Base-by-base conservation (phyloP, 2,329 filamentous ascomycete genomes). In the Neopestalotiopsis rosae region DNA sequence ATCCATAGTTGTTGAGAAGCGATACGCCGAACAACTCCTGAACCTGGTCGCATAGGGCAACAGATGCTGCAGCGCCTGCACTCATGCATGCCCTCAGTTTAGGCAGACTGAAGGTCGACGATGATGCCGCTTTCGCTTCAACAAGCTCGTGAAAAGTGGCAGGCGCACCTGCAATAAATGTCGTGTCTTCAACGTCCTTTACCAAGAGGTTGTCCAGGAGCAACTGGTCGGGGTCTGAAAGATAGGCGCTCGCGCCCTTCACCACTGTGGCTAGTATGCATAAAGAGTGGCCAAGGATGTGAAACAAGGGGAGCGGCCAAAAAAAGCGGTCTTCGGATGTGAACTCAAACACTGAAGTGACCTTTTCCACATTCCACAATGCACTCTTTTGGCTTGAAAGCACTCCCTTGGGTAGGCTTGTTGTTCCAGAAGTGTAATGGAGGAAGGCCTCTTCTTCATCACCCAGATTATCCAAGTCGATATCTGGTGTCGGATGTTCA, bases 381-480 rank as follows among this genome's bases (percentile, higher is more conserved):
- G 42, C 42, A 24, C 62, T 65, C 38, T 52, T 65, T 40, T 65
- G 62, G 20, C 40, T 65, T 24, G 62, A 65, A 40, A 65, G 52
- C 4, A 65, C 62, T 20, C 62, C 62, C 2, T 65, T 65, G 5
- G 62, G 38, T 17, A 65, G 45, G 42, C 62, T 65, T 9, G 62
- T 65, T 28, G 62, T 65, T 34, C 62, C 62, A 52, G 62, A 65
- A 32, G 62, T 65, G 17, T 65, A 65, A 42, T 65, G 62, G 14
- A 65, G 40, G 14, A 65, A 65, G 14, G 62, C 62, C 45, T 45
- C 62, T 24, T 65, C 62, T 10, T 65, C 40, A 14, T 65, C 62
- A 17, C 62, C 24, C 0, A 65, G 62, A 40, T 52, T 40, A 38
- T 65, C 62, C 62, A 65, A 40, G 12, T 49, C 20, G 20, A 65